These are phyloP conservation scores for Elaeagnus macrophylla DNA, from an alignment of 306 rosid genomes.

Conservation along the genomic window DNA sequence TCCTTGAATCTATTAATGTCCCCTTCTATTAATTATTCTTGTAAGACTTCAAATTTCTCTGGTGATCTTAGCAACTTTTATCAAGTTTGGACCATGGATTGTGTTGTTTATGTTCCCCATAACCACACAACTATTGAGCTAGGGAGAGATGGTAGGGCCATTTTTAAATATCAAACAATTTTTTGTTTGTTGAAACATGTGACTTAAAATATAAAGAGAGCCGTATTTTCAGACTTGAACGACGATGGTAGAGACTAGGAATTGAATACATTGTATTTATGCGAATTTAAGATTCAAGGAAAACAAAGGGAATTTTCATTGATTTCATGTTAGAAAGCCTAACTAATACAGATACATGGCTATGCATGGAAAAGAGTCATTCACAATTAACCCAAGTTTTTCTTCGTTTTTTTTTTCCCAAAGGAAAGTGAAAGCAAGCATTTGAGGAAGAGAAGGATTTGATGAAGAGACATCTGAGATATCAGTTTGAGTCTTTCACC, in stretches of 20 bases:
- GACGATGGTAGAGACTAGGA: too few relatives aligned
- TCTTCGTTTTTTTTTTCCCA: slow-evolving; percentile 3
- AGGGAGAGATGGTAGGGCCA: background rate
- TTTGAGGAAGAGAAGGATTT: slow-evolving; percentile 1
- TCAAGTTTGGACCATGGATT: slow-evolving; percentile 26
- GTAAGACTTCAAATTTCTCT: slow-evolving; percentile 16
- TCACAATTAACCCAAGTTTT: slow-evolving; percentile 28
- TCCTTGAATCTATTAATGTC: slow-evolving; percentile 25
- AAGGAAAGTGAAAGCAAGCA: slow-evolving; percentile 12
- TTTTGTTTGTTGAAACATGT: too few relatives aligned
- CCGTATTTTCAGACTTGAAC: too few relatives aligned
- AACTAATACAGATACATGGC: slow-evolving; percentile 20
- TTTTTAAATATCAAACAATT: too few relatives aligned
- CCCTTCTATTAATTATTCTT: background rate
- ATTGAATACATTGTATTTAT: slow-evolving; percentile 13
- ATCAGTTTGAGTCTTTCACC: slow-evolving; percentile 13
- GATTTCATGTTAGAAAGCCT: slow-evolving; percentile 25
- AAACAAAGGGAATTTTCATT: slow-evolving; percentile 31
- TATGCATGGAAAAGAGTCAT: slow-evolving; percentile 20
- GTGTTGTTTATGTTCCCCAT: slow-evolving; percentile 29
- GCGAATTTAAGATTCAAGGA: slow-evolving; percentile 8
- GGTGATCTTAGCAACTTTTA: slow-evolving; percentile 13
- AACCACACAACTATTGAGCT: slow-evolving; percentile 6
- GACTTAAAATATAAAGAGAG: too few relatives aligned
- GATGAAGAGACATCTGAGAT: slow-evolving; percentile 2